A percentile compares a stretch with the other conserved stretches of the same genome.
These are phyloP conservation scores for Moelleriella libera DNA, from an alignment of 2,329 filamentous ascomycete species.

Conservation along the genomic window DNA sequence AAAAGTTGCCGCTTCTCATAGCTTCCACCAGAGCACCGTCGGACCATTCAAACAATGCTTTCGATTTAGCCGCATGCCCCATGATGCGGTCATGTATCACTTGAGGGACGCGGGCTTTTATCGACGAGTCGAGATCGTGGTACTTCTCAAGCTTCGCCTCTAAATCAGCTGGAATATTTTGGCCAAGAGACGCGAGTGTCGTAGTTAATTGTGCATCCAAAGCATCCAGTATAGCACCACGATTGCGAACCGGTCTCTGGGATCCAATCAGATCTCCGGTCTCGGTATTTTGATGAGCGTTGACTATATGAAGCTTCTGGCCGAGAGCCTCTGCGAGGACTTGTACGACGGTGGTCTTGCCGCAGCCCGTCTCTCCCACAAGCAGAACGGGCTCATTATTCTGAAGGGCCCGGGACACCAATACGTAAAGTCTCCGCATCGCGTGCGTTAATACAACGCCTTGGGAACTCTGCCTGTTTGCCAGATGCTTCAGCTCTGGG, in stretches of 20 bases:
- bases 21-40: conserved; percentile 89
- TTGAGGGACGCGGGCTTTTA: conserved; percentile 31
- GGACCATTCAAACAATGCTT: conserved; percentile 89
- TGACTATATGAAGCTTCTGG: conserved; percentile 74
- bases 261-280: conserved; percentile 95
- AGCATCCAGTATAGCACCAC: conserved; percentile 53
- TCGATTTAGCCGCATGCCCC: conserved; percentile 45
- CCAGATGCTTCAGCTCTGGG: conserved; percentile 37
- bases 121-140: conserved; percentile 28
- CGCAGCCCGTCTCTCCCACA: conserved; percentile 92
- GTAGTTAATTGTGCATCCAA: conserved; percentile 47
- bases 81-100: conserved; percentile 31
- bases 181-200: conserved; percentile 26
- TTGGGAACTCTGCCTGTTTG: conserved; percentile 33
- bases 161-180: conserved; percentile 25
- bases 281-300: conserved; percentile 96
- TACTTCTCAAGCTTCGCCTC: conserved; percentile 47
- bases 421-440: conserved; percentile 80
- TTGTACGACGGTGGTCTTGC: conserved; percentile 94
- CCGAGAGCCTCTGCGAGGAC: conserved; percentile 69
- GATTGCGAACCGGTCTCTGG: conserved; percentile 80
- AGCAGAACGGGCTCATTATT: conserved; percentile 91
- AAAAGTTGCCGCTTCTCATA: conserved; percentile 81
- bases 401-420: conserved; percentile 73
- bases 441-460: conserved; percentile 87